These are phyloP conservation scores for Fusarium sulawesiense DNA, from an alignment of 2,329 filamentous ascomycete species.

Conservation along the genomic window DNA sequence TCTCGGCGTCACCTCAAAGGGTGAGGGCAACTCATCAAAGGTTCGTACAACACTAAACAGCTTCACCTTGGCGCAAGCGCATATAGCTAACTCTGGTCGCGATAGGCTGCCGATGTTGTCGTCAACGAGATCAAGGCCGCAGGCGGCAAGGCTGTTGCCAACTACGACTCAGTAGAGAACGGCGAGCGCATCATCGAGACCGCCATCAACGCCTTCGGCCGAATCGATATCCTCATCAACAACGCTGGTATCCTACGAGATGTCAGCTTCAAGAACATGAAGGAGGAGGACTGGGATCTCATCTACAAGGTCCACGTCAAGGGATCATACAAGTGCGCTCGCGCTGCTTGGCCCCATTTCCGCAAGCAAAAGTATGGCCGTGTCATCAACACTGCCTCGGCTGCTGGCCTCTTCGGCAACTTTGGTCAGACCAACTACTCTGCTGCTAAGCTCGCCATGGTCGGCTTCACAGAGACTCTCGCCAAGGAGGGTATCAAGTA, in stretches of 20 bases:
- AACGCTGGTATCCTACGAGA: conserved; percentile 97
- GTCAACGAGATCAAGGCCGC: conserved; percentile 85
- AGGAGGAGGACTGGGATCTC: conserved; percentile 95
- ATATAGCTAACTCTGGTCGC: conserved; percentile 39
- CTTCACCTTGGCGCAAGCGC: conserved; percentile 7
- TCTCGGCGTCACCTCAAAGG: conserved; percentile 91
- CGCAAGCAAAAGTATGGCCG: conserved; percentile 98
- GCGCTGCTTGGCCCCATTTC: conserved; percentile 97
- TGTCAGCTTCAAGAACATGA: conserved; percentile 99
- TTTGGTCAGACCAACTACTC: conserved; percentile 98
- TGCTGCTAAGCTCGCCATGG: conserved; percentile 92
- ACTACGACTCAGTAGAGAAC: conserved; percentile 95
- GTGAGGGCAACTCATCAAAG: conserved; percentile 88
- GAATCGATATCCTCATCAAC: conserved; percentile 95
- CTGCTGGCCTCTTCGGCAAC: conserved; percentile 92
- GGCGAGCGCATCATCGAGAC: conserved; percentile 95
- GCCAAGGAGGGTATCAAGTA: conserved; percentile 98
- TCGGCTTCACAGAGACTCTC: conserved; percentile 97
- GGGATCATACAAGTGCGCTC: conserved; percentile 94
- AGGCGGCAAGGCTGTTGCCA: conserved; percentile 95
- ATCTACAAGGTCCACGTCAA: conserved; percentile 92
- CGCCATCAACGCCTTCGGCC: conserved; percentile 82
- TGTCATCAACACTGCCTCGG: conserved; percentile 97
- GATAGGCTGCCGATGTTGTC: conserved; percentile 82
- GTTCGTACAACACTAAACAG: conserved; percentile 59